A percentile compares a stretch with the other conserved stretches of the same genome.
These are phyloP conservation scores for Heracleum sosnowskyi DNA, from an alignment of 129 eudicot genomes.

Conservation along the genomic window DNA sequence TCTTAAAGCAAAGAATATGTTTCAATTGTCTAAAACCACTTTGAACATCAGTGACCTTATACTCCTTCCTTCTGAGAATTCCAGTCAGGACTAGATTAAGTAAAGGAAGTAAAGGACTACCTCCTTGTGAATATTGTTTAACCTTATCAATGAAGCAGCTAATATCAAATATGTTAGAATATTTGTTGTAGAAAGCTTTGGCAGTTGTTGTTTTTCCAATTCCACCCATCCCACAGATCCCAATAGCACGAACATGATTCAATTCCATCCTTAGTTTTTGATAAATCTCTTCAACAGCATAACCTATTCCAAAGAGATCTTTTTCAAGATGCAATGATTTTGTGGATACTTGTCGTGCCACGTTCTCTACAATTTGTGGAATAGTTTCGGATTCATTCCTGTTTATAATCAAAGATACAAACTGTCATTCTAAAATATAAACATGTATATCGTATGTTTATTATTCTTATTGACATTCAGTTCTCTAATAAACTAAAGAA, in stretches of 20 bases:
- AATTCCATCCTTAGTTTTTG: not conserved
- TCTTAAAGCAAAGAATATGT: not conserved
- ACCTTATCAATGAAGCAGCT: slow-evolving; percentile 9
- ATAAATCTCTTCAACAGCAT: not conserved
- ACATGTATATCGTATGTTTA: too few relatives aligned
- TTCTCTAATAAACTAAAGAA: too few relatives aligned
- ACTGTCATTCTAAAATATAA: too few relatives aligned
- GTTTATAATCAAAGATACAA: not conserved
- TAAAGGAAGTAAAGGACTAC: not conserved
- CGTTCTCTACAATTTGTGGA: not conserved
- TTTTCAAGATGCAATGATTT: not conserved
- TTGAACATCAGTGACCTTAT: not conserved
- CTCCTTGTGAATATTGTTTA: slow-evolving; percentile 1
- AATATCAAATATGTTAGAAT: not conserved
- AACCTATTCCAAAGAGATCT: not conserved
- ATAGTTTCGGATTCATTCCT: not conserved
- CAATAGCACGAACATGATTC: not conserved
- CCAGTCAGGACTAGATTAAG: not conserved
- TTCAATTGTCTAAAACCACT: not conserved
- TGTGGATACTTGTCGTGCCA: too few relatives aligned
- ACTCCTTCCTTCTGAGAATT: not conserved
- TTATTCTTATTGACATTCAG: too few relatives aligned
- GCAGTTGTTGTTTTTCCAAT: slow-evolving; percentile 21
- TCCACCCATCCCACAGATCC: slow-evolving; percentile 27
- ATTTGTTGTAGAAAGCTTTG: not conserved